Percentiles rank a stretch among this genome's conserved stretches.
phyloP scores from a whole-genome alignment of 108 stramenopile genomes.

The Cyclotella distinguenda region DNA sequence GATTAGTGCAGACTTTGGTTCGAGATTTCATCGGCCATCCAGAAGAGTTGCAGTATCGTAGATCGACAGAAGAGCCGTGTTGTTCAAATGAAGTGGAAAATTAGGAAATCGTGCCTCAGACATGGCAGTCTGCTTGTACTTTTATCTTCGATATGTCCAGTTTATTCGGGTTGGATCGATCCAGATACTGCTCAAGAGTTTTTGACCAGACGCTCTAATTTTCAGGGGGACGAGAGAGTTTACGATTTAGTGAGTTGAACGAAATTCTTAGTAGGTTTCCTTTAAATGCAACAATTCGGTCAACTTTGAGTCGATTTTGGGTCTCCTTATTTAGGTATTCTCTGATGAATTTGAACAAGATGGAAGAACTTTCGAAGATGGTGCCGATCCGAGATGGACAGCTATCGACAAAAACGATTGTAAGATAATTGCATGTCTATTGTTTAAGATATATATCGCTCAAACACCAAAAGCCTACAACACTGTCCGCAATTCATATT shows the following conservation, averaged over 20 bases:
- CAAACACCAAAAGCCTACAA: background rate
- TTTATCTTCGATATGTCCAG: background rate
- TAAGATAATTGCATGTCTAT: constrained; percentile 27
- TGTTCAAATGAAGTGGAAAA: background rate
- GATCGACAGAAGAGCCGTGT: background rate
- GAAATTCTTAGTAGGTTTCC: background rate
- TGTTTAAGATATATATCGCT: constrained; percentile 1
- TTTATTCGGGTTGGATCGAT: constrained; percentile 67
- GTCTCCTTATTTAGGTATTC: constrained; percentile 60
- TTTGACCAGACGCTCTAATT: constrained; percentile 28
- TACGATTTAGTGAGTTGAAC: constrained; percentile 65
- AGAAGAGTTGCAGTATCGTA: no score
- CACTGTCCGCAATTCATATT: no score
- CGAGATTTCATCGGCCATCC: no score
- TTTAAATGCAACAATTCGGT: no score
- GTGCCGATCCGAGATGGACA: constrained; percentile 94
- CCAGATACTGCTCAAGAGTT: constrained; percentile 69
- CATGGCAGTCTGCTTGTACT: no score
- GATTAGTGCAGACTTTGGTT: no score
- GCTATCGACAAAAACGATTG: constrained; percentile 88
- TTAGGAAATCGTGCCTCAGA: no score
- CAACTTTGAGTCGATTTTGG: no score
- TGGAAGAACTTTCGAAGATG: constrained; percentile 89
- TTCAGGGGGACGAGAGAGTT: constrained; percentile 47
- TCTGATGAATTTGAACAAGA: constrained; percentile 92